phyloP scores from a whole-genome alignment of 768 basidiomycete species.

The Tylopilus subfusipes region DNA sequence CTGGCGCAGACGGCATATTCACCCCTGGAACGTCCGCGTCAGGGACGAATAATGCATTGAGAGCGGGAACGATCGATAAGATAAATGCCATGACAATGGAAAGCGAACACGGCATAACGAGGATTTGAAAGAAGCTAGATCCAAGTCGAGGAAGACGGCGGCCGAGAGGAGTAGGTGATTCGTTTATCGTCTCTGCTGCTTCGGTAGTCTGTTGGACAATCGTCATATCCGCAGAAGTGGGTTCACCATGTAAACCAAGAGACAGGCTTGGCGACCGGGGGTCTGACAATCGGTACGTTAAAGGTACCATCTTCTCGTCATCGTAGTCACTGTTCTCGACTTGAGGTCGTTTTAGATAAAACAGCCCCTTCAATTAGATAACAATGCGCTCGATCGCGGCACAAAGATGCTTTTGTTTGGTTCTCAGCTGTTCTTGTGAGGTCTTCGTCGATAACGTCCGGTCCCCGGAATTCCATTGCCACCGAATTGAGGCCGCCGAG shows the following conservation, averaged over 20 bases:
- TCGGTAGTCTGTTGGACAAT: slow-evolving; percentile 1
- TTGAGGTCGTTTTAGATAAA: neutral
- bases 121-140: slow-evolving; percentile 31
- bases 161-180: neutral
- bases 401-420: slow-evolving; percentile 31
- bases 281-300: neutral
- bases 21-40: slow-evolving; percentile 38
- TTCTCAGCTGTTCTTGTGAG: slow-evolving; percentile 44
- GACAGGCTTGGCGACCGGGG: neutral
- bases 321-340: neutral
- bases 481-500: slow-evolving; percentile 54
- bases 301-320: slow-evolving; percentile 6
- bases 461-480: slow-evolving; percentile 60
- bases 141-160: slow-evolving; percentile 8
- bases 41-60: slow-evolving; percentile 60
- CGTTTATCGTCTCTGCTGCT: neutral
- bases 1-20: slow-evolving; percentile 51
- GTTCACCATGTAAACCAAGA: neutral
- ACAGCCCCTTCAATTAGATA: neutral
- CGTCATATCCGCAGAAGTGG: slow-evolving; percentile 1
- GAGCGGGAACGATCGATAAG: slow-evolving; percentile 50
- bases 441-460: slow-evolving; percentile 57
- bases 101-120: slow-evolving; percentile 48
- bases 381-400: slow-evolving; percentile 10
- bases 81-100: slow-evolving; percentile 53